phyloP scores from a whole-genome alignment of 2,329 filamentous ascomycete species.

The Alternaria sp. region DNA sequence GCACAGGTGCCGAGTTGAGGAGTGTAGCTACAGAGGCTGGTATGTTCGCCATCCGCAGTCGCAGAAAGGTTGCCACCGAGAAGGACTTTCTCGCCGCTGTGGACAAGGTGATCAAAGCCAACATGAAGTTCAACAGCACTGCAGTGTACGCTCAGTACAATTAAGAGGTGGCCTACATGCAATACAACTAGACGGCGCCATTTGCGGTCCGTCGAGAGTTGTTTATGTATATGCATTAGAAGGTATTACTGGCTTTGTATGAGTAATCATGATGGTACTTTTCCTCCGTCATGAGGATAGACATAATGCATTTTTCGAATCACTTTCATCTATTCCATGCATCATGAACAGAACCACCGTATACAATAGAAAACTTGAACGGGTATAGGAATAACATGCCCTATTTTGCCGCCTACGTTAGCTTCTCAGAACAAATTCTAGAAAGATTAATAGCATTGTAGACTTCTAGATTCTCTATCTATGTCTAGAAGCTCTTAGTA shows the following conservation, averaged over 20 bases:
- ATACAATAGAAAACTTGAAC: too few species aligned
- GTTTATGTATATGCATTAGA: not conserved
- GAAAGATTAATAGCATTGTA: too few species aligned
- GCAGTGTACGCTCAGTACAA: conserved; percentile 99
- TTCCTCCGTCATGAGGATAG: not conserved
- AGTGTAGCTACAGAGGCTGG: conserved; percentile 98
- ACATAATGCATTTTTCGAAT: conserved; percentile 8
- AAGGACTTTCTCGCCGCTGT: conserved; percentile 98
- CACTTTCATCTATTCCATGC: not conserved
- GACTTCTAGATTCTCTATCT: too few species aligned
- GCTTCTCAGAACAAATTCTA: too few species aligned
- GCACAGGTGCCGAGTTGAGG: conserved; percentile 93
- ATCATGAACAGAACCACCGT: too few species aligned
- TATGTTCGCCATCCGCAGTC: conserved; percentile 95
- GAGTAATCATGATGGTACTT: conserved; percentile 11
- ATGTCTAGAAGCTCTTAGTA: too few species aligned
- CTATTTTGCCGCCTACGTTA: too few species aligned
- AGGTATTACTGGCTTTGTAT: conserved; percentile 4
- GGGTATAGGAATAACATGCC: too few species aligned
- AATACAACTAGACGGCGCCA: conserved; percentile 81
- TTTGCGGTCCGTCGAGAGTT: not conserved
- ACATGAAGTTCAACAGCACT: conserved; percentile 99
- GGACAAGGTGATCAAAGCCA: conserved; percentile 99
- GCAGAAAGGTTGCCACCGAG: conserved; percentile 97
- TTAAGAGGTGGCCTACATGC: conserved; percentile 84